A percentile compares a stretch with the other conserved stretches of the same genome.
Conservation (phyloP, 2,329 filamentous ascomycete species). For the Balansia obtecta region DNA sequence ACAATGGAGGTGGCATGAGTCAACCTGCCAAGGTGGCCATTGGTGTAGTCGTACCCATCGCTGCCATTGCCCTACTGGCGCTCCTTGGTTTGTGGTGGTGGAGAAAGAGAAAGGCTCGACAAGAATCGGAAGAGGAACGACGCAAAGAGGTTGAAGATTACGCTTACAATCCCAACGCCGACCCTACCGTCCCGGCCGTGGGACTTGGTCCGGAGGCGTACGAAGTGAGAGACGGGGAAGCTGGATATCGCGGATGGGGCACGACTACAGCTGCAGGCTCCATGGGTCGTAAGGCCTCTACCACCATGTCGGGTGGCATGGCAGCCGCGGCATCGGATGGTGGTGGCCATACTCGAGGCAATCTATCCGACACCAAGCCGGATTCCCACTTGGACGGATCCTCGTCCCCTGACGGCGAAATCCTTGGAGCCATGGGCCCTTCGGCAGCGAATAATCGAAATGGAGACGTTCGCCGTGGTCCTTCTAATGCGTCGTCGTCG, state of each 20-base stretch:
- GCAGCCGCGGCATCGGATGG: constrained; percentile 60
- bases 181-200: constrained; percentile 57
- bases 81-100: constrained; percentile 71
- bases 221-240: constrained; percentile 62
- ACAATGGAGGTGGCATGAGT: constrained; percentile 35
- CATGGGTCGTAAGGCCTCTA: constrained; percentile 73
- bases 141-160: constrained; percentile 97
- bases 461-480: constrained; percentile 69
- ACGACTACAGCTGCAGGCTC: constrained; percentile 56
- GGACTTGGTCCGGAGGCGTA: constrained; percentile 38
- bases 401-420: constrained; percentile 61
- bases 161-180: constrained; percentile 93
- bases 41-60: constrained; percentile 88
- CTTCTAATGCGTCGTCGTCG: constrained; percentile 90
- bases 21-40: constrained; percentile 70
- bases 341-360: constrained; percentile 53
- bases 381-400: constrained; percentile 45
- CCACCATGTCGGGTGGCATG: constrained; percentile 69
- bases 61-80: constrained; percentile 70
- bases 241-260: constrained; percentile 92
- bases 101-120: constrained; percentile 77
- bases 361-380: constrained; percentile 56
- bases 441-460: constrained; percentile 51
- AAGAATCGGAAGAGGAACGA: constrained; percentile 73
- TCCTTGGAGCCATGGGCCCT: constrained; percentile 71